Percentiles rank a stretch among this genome's conserved stretches.
phyloP scores from a whole-genome alignment of 768 basidiomycete genomes.

The Leccinum barrowsii region DNA sequence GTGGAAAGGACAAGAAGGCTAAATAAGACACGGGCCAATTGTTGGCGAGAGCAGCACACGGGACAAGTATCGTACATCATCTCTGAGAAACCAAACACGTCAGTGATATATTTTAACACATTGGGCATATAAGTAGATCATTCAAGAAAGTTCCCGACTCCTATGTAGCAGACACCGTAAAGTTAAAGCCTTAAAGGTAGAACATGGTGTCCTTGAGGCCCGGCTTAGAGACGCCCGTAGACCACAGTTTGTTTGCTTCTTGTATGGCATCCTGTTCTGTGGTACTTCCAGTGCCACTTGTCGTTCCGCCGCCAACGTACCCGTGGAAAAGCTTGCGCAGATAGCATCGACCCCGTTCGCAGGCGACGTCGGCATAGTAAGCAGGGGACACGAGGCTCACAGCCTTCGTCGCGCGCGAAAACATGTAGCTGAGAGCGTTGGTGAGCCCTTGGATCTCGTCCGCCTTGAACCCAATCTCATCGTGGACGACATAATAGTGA shows the following conservation, averaged over 20 bases:
- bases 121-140: background rate
- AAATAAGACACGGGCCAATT: background rate
- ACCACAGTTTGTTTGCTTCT: constrained; percentile 59
- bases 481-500: constrained; percentile 53
- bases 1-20: background rate
- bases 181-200: constrained; percentile 47
- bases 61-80: background rate
- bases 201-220: constrained; percentile 70
- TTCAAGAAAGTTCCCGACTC: background rate
- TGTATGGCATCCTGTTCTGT: constrained; percentile 47
- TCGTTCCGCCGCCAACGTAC: constrained; percentile 17
- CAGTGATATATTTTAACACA: background rate
- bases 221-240: constrained; percentile 45
- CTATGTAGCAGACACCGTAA: background rate
- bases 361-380: constrained; percentile 45
- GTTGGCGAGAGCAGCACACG: background rate
- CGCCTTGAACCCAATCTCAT: constrained; percentile 48
- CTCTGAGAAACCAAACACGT: background rate
- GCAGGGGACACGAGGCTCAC: constrained; percentile 37
- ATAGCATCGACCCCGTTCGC: constrained; percentile 54
- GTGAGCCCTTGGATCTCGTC: constrained; percentile 54
- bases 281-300: constrained; percentile 33
- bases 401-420: constrained; percentile 54
- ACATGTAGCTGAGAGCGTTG: constrained; percentile 52
- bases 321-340: constrained; percentile 47